Evolutionary conservation across 176 grass and related monocot species (phyloP).

Genomic region (Echinochloa phyllopogon): DNA sequence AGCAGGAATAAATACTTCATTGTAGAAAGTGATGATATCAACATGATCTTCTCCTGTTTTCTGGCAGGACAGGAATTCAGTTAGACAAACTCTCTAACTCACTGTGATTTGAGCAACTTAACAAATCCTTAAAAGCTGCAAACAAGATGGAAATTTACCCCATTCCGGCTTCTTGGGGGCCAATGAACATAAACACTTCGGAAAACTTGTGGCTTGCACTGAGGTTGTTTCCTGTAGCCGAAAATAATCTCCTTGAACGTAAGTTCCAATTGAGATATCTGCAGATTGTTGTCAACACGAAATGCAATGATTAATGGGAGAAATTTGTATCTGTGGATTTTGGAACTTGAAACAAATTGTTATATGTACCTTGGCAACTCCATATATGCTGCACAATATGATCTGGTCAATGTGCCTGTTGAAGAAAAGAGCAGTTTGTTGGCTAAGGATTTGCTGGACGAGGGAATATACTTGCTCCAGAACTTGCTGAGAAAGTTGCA

Average conservation of each 20-base stretch:
- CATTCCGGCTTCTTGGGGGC: slow-evolving; percentile 72
- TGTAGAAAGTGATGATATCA: slow-evolving; percentile 98
- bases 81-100: slow-evolving; percentile 18
- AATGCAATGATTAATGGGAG: background rate
- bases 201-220: slow-evolving; percentile 98
- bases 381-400: slow-evolving; percentile 96
- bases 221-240: slow-evolving; percentile 92
- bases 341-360: background rate
- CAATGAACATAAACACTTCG: slow-evolving; percentile 89
- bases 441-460: slow-evolving; percentile 83
- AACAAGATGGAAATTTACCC: slow-evolving; percentile 61
- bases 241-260: slow-evolving; percentile 99
- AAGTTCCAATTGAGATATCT: slow-evolving; percentile 89
- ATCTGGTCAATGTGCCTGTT: slow-evolving; percentile 97
- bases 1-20: slow-evolving; percentile 89
- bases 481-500: slow-evolving; percentile 80
- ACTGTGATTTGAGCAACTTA: slow-evolving; percentile 15
- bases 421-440: slow-evolving; percentile 88
- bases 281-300: slow-evolving; percentile 27
- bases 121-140: slow-evolving; percentile 11
- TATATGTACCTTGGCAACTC: slow-evolving; percentile 81
- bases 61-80: slow-evolving; percentile 47
- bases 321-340: background rate
- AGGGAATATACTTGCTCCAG: slow-evolving; percentile 85
- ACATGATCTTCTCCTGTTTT: slow-evolving; percentile 88